These are phyloP conservation scores for Mucor saturninus DNA, from an alignment of 371 early-diverging fungal genomes.

Conservation along the genomic window DNA sequence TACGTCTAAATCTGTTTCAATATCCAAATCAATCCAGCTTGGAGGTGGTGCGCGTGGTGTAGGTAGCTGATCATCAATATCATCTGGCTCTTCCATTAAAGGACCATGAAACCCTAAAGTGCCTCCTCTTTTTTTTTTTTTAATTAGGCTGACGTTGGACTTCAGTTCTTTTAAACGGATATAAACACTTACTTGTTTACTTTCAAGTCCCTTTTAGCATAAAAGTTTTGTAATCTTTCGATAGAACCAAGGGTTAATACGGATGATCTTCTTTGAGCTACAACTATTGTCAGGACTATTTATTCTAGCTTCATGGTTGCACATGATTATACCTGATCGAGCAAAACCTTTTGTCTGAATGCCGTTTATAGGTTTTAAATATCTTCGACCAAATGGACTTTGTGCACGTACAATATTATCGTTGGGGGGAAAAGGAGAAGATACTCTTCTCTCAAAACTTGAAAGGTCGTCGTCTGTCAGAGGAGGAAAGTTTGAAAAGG, in stretches of 20 bases:
- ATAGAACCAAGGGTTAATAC: constrained; percentile 53
- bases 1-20: constrained; percentile 53
- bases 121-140: constrained; percentile 33
- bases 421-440: constrained; percentile 17
- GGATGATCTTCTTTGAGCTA: constrained; percentile 55
- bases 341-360: constrained; percentile 57
- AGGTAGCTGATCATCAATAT: constrained; percentile 35
- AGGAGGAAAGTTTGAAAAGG: constrained; percentile 7
- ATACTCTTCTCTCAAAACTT: constrained; percentile 25
- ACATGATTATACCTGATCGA: constrained; percentile 42
- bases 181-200: constrained; percentile 49
- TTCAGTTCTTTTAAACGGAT: neutral
- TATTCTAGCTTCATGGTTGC: neutral
- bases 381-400: constrained; percentile 49
- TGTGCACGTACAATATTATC: constrained; percentile 41
- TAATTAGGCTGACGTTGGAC: neutral
- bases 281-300: neutral
- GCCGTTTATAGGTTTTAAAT: constrained; percentile 50
- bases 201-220: constrained; percentile 49
- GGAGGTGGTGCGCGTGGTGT: constrained; percentile 50
- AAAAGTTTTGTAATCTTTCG: constrained; percentile 55
- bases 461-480: constrained; percentile 29
- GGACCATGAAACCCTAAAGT: constrained; percentile 42
- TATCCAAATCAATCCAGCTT: constrained; percentile 50
- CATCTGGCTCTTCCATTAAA: constrained; percentile 38